phyloP scores from a whole-genome alignment of 139 green algal species.

The Gonium pectorale region DNA sequence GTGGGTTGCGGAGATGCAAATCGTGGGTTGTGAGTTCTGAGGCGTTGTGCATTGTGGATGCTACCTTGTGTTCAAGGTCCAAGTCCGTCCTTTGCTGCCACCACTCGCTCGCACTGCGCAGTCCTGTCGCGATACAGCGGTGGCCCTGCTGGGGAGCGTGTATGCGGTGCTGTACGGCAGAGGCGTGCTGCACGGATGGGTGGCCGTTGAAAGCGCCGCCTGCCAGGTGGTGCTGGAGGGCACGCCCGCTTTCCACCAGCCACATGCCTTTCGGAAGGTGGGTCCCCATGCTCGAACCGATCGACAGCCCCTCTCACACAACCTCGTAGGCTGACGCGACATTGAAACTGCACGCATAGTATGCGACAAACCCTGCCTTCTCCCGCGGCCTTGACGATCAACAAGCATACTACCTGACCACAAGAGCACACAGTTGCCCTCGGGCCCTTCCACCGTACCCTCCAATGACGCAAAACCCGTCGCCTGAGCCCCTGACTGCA shows the following conservation, averaged over 20 bases:
- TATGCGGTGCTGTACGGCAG: neutral
- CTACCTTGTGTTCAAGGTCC: neutral
- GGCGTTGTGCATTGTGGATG: neutral
- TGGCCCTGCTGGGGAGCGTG: constrained; percentile 1
- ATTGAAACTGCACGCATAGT: neutral
- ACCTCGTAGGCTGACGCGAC: neutral
- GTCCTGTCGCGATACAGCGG: constrained; percentile 10
- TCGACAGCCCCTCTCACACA: no score
- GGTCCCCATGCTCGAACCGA: no score
- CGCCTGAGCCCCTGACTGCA: neutral
- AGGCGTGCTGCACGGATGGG: neutral
- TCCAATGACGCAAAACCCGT: no score
- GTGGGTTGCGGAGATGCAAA: no score
- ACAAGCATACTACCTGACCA: no score
- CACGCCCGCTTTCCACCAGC: neutral
- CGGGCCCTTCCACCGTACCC: no score
- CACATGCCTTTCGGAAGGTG: neutral
- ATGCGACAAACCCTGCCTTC: neutral
- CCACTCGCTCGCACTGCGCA: neutral
- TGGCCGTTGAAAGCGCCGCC: neutral
- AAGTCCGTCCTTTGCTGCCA: neutral
- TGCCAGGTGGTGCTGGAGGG: neutral
- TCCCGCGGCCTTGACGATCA: neutral
- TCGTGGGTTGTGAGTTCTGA: no score
- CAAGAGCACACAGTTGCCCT: no score